phyloP scores from a whole-genome alignment of 805 yeast species.

The Sporopachydermia lactativora region DNA sequence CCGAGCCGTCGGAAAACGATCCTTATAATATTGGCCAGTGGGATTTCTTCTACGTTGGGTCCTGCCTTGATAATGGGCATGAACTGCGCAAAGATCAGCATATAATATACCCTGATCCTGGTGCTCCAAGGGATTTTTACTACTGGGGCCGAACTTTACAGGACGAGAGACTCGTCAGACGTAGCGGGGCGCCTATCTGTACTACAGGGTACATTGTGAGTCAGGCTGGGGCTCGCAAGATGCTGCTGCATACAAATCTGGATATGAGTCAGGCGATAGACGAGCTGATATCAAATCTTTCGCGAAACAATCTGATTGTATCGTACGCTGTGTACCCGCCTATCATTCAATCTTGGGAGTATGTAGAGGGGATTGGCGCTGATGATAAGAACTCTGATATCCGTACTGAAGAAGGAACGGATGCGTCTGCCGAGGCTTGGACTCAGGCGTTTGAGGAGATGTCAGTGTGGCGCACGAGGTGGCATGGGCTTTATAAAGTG shows the following conservation, averaged over 20 bases:
- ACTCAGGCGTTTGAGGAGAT: slow-evolving; percentile 3
- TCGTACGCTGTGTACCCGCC: slow-evolving; percentile 7
- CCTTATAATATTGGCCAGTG: background rate
- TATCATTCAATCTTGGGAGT: slow-evolving; percentile 7
- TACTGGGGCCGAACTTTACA: background rate
- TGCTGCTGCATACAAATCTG: slow-evolving; percentile 6
- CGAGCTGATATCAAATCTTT: slow-evolving; percentile 4
- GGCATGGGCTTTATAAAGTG: background rate
- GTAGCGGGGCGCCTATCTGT: slow-evolving; percentile 4
- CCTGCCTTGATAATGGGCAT: background rate
- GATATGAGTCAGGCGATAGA: slow-evolving; percentile 8
- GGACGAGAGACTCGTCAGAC: background rate
- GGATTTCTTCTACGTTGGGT: background rate
- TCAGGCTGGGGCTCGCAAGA: slow-evolving; percentile 7
- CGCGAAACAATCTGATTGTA: slow-evolving; percentile 1
- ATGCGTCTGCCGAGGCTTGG: slow-evolving; percentile 2
- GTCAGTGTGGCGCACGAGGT: slow-evolving; percentile 2
- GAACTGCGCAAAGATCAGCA: background rate
- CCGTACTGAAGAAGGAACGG: background rate
- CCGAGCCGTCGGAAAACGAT: background rate
- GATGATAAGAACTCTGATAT: slow-evolving; percentile 6
- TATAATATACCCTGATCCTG: background rate
- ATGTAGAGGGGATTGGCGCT: slow-evolving; percentile 6
- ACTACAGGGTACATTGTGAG: slow-evolving; percentile 7
- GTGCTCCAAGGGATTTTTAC: background rate